Evolutionary conservation across 305 asterid genomes (phyloP).

Genomic region (Fraxinus paxiana): DNA sequence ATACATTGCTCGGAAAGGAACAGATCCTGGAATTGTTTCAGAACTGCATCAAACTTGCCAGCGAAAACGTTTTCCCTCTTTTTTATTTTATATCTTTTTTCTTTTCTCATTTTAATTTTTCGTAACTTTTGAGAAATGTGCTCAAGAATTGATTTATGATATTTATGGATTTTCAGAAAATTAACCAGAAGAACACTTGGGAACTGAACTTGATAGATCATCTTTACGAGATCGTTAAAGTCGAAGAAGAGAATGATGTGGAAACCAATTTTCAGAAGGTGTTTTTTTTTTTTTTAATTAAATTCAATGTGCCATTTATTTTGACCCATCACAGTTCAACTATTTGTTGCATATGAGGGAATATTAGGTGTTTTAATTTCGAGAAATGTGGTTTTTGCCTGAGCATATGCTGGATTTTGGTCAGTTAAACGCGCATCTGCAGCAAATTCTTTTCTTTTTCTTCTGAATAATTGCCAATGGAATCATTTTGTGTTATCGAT

Average conservation of each 20-base stretch:
- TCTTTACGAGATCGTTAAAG: slow-evolving; percentile 71
- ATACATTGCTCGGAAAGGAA: slow-evolving; percentile 56
- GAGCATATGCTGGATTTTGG: slow-evolving; percentile 7
- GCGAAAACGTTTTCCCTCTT: slow-evolving; percentile 67
- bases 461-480: not conserved
- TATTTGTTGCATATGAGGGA: not conserved
- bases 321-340: not conserved
- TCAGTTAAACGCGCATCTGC: not conserved
- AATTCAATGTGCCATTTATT: not conserved
- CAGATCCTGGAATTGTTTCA: slow-evolving; percentile 84
- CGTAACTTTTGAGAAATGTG: not conserved
- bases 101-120: not conserved
- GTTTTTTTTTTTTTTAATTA: not conserved
- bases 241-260: slow-evolving; percentile 70
- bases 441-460: not conserved
- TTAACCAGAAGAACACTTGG: slow-evolving; percentile 94
- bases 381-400: not conserved
- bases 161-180: slow-evolving; percentile 56
- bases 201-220: slow-evolving; percentile 89
- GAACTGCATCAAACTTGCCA: slow-evolving; percentile 93
- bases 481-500: not conserved
- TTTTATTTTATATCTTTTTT: not conserved
- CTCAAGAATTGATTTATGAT: not conserved
- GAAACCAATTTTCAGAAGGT: slow-evolving; percentile 98
- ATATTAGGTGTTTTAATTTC: not conserved